These are phyloP conservation scores for Pyrrhoderma noxium DNA, from an alignment of 1,284 basidiomycete species.

Conservation along the genomic window DNA sequence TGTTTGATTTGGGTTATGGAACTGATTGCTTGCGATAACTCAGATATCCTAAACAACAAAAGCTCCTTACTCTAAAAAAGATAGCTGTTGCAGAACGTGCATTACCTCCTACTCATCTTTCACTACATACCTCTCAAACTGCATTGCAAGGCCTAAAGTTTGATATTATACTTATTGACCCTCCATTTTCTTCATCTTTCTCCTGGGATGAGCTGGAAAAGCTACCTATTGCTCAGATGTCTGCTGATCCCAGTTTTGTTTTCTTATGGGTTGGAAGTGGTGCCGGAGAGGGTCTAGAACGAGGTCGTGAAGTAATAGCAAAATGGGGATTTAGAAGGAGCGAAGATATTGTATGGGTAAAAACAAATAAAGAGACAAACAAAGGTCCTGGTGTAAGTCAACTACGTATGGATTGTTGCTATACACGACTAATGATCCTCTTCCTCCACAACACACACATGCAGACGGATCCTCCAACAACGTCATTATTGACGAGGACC, in stretches of 20 bases:
- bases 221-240: slow-evolving; percentile 77
- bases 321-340: slow-evolving; percentile 95
- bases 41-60: slow-evolving; percentile 88
- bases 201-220: slow-evolving; percentile 79
- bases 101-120: slow-evolving; percentile 62
- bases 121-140: slow-evolving; percentile 27
- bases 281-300: slow-evolving; percentile 84
- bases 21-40: neutral
- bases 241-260: slow-evolving; percentile 88
- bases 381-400: slow-evolving; percentile 63
- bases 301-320: slow-evolving; percentile 83
- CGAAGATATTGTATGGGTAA: slow-evolving; percentile 97
- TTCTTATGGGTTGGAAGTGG: slow-evolving; percentile 97
- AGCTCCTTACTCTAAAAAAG: slow-evolving; percentile 74
- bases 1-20: neutral
- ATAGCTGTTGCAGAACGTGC: slow-evolving; percentile 56
- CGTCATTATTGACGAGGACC: slow-evolving; percentile 77
- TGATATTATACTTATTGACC: slow-evolving; percentile 90
- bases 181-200: slow-evolving; percentile 77
- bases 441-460: too few species aligned
- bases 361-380: slow-evolving; percentile 72
- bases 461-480: slow-evolving; percentile 75
- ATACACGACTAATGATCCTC: neutral
- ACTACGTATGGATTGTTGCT: neutral
- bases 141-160: slow-evolving; percentile 51